Base-by-base conservation (phyloP, 768 basidiomycete species). In the Coprinopsis strossmayeri region DNA sequence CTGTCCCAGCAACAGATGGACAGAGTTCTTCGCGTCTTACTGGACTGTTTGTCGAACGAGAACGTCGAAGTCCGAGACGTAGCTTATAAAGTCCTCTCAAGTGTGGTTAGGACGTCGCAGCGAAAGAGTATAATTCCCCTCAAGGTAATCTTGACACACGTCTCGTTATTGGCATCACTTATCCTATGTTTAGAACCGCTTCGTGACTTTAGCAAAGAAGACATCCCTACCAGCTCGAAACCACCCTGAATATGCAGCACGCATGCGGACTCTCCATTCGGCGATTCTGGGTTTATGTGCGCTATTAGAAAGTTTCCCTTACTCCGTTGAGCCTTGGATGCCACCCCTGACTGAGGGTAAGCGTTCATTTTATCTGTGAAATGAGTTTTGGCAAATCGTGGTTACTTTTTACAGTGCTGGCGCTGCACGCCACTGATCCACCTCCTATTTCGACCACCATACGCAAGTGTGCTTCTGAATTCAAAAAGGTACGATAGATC, bases 1-100 rank as follows among this genome's bases (percentile, higher is more conserved):
- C 79, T 94, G 41, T 79, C 88, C 30, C 74, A 82, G 41, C 66
- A 73, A 17, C 80, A 79, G 30, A 76, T 89, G 39, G 72, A 77
- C 24, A 79, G 75, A 57, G 79, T 91, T 52, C 83, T 92, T 81
- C 89, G 91, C 51, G 81, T 89, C 25, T 70, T 94, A 46, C 72
- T 91, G 13, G 83, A 85, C 47, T 94, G 92, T 63, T 68, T 96
- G 46, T 74, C 79, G 9, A 92, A 96, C 61, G 89, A 91, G 61
- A 94, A 93, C 58, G 84, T 92, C 37, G 92, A 96, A 67, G 92
- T 96, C 34, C 78, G 92, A 54, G 88, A 91, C 63, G 92, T 88
- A 79, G 88, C 90, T 20, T 88, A 89, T 3, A 84, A 84, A 67
- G 84, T 84, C 34, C 69, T 96, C 38, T 88, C 91, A 24, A 87